A percentile compares a stretch with the other conserved stretches of the same genome.
phyloP scores from a whole-genome alignment of 345 rosid genomes.

The Erodium maritimum region DNA sequence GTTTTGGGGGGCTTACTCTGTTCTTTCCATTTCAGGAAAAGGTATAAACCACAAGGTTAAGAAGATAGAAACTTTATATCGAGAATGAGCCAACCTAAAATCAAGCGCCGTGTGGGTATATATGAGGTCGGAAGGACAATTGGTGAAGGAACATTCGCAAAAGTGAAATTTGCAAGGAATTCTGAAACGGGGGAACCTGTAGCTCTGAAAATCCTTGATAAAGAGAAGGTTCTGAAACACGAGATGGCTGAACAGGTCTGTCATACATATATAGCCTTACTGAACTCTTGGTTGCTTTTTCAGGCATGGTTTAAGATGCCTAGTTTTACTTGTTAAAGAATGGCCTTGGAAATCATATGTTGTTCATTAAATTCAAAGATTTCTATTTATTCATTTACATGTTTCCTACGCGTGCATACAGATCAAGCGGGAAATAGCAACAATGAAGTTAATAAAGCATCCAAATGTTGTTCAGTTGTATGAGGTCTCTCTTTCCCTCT shows the following conservation, averaged over 20 bases:
- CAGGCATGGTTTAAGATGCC: neutral
- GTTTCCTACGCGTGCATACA: conserved; percentile 14
- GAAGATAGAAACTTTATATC: neutral
- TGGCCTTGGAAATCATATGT: neutral
- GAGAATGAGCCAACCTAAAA: conserved; percentile 50
- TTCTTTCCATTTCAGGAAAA: neutral
- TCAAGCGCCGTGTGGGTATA: conserved; percentile 79
- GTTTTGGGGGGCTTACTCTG: neutral
- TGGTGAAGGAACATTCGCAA: conserved; percentile 94
- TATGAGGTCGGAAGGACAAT: conserved; percentile 94
- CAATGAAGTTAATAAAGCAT: conserved; percentile 90
- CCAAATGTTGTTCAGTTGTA: conserved; percentile 76
- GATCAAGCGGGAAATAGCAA: conserved; percentile 85
- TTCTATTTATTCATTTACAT: neutral
- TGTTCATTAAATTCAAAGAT: too few species aligned
- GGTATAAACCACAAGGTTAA: neutral
- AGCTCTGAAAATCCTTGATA: conserved; percentile 93
- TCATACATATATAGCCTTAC: neutral
- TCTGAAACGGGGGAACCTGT: conserved; percentile 74
- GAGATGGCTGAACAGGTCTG: conserved; percentile 95
- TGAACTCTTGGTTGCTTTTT: neutral
- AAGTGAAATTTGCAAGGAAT: conserved; percentile 91
- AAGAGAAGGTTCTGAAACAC: conserved; percentile 90
- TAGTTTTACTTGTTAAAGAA: neutral
- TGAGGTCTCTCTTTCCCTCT: conserved; percentile 35